Base-by-base conservation (phyloP, 345 rosid genomes). In the Lumnitzera racemosa region DNA sequence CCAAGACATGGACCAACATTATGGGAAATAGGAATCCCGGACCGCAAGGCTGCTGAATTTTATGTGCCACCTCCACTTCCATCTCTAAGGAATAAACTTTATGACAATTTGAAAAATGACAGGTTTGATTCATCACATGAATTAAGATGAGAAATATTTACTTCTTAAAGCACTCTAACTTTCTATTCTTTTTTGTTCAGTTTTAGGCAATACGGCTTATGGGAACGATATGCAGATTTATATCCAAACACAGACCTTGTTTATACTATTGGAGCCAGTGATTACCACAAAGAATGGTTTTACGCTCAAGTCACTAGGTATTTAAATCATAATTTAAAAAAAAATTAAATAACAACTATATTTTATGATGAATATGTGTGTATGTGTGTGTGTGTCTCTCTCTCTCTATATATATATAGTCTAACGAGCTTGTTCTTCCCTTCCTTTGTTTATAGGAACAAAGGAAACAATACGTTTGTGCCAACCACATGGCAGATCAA, bases 21-120 rank as follows among this genome's bases (percentile, higher is more conserved):
- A 14, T 76, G 83, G 83, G 81, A 79, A 76, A 79, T 79, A 3
- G 83, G 78, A 55, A 20, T 70, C 36, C 72, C 81, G 13, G 80
- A 73, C 51, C 68, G 81, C 2, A 56, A 62, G 13, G 81, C 83
- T 3, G 70, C 72, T 0, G 81, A 76, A 31, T 79, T 76, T 46
- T 66, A 61, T 51, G 78, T 79, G 54, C 81, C 81, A 3, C 63
- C 65, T 15, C 24, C 78, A 12, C 41, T 46, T 29, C 78, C 83
- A 4, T 4, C 15, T 2, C 72, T 76, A 0, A 0, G 49, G 5
- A 79, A 70, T 50, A 65, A 50, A 46, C n/a, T 79, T 15, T 73
- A 36, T 66, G 3, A 2, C 58, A 51, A 73, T 49, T 15, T 20
- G 12, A 51, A 11, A 1, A 16, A 62, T 13, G 46, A 67, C 3